phyloP scores from a whole-genome alignment of 2,329 filamentous ascomycete genomes.

The Penicillium vulpinum region DNA sequence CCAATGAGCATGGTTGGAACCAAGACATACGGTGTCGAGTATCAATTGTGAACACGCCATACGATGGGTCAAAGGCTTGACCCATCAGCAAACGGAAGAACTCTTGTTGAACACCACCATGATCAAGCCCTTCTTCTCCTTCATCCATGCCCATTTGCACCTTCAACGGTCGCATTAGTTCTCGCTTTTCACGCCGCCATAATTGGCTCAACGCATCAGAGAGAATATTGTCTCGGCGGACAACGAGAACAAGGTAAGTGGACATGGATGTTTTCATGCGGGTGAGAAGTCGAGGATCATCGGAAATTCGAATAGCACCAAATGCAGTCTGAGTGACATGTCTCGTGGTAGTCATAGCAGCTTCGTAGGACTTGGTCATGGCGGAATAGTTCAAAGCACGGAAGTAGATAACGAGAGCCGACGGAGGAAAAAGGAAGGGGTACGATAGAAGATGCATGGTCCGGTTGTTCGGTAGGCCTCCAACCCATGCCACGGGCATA shows the following conservation, averaged over 20 bases:
- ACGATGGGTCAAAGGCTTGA: slow-evolving; percentile 74
- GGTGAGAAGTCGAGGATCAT: slow-evolving; percentile 63
- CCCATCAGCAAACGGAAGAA: slow-evolving; percentile 85
- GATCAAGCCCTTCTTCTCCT: slow-evolving; percentile 87
- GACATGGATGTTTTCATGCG: slow-evolving; percentile 66
- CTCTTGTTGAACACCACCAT: slow-evolving; percentile 93
- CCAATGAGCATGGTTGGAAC: slow-evolving; percentile 80
- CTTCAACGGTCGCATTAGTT: slow-evolving; percentile 82
- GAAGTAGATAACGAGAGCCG: slow-evolving; percentile 77
- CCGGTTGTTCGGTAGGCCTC: slow-evolving; percentile 61
- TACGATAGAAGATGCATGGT: slow-evolving; percentile 75
- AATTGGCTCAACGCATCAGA: slow-evolving; percentile 80
- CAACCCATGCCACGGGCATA: slow-evolving; percentile 71
- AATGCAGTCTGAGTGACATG: slow-evolving; percentile 50
- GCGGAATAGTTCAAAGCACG: slow-evolving; percentile 81
- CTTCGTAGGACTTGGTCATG: slow-evolving; percentile 79
- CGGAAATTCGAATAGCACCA: slow-evolving; percentile 48
- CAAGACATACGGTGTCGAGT: slow-evolving; percentile 75
- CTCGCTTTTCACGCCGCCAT: slow-evolving; percentile 79
- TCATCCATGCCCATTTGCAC: slow-evolving; percentile 79
- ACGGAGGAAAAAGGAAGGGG: slow-evolving; percentile 74
- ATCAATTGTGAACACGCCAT: slow-evolving; percentile 77
- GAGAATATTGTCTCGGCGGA: slow-evolving; percentile 67
- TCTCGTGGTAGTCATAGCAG: slow-evolving; percentile 54
- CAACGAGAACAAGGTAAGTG: slow-evolving; percentile 69